Conservation (phyloP, 257 asterid genomes). For the Rauvolfia tetraphylla region DNA sequence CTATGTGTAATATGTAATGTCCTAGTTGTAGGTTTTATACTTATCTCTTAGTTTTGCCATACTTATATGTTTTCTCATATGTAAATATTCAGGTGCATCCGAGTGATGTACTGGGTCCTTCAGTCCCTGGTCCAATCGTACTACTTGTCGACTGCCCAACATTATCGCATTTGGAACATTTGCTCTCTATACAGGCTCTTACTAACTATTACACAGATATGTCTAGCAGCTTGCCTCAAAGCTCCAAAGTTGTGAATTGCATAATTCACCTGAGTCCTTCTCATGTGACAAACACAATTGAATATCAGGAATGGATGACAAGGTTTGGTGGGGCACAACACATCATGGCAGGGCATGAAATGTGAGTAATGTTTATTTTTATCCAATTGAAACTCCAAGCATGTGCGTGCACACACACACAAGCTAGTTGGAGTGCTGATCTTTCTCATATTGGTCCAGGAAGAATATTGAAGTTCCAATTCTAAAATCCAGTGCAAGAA, state of each 20-base stretch:
- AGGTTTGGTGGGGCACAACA: conserved; percentile 84
- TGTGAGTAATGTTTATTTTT: conserved; percentile 38
- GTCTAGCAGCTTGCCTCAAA: conserved; percentile 32
- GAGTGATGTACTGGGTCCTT: conserved; percentile 80
- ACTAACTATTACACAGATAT: conserved; percentile 50
- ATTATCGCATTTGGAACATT: conserved; percentile 48
- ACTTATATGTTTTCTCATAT: conserved; percentile 12
- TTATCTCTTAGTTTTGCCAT: conserved; percentile 13
- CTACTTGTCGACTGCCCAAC: conserved; percentile 93
- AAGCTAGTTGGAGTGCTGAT: conserved; percentile 13
- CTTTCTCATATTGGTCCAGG: conserved; percentile 43
- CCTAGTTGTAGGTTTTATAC: neutral
- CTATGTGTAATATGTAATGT: neutral
- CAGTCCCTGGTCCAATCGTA: conserved; percentile 86
- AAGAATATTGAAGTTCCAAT: conserved; percentile 85
- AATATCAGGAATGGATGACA: conserved; percentile 78
- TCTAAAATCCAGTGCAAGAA: conserved; percentile 77
- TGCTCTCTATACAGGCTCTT: conserved; percentile 47
- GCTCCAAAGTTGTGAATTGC: conserved; percentile 71
- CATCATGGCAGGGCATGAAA: conserved; percentile 96
- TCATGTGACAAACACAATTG: conserved; percentile 41
- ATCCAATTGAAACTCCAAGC: neutral
- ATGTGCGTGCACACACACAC: neutral
- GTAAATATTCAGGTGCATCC: conserved; percentile 69
- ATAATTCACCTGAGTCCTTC: conserved; percentile 79